Base-by-base conservation (phyloP, 306 rosid genomes). In the Quercus aquifolioides region DNA sequence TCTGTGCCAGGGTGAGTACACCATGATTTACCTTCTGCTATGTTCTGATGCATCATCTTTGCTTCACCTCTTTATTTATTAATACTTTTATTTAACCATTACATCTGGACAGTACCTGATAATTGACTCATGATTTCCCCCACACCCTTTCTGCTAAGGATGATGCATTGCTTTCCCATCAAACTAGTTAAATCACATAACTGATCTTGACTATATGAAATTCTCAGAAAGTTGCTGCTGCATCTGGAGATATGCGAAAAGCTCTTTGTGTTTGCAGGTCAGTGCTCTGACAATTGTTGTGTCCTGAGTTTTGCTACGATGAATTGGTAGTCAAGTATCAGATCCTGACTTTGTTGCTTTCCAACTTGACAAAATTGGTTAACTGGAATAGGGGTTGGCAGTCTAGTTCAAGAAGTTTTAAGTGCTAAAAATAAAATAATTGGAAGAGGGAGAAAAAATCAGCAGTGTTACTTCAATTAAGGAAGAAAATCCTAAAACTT, bases 231-330 rank as follows among this genome's bases (percentile, higher is more conserved):
- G 96, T 95, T 74, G 97, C 97, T 68, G 94, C 97, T 25, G 91
- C 91, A 78, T 92, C 96, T 68, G 99, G 99, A 69, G 99, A 95
- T 85, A 95, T 93, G 99, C 88, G 99, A 59, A 92, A 89, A 82
- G 98, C 97, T 74, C 98, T 92, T 25, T 85, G 86, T 78, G 84
- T 95, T 76, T 91, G 96, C 89, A 84, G 98, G 99, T 91, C 4
- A 80, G 96, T 79, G 60, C 78, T 80, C 60, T 63, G 30, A 55
- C 58, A 54, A 58, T 28, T 69, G 46, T 26, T 7, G 73, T 49
- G n/a, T 57, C 35, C n/a, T 55, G 19, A 20, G 38, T 58, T 6
- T 30, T n/a, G n/a, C 25, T 55, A 5, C 21, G 2, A 76, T 55
- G 58, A 26, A 31, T 49, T 56, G 25, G 52, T 35, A 67, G 52